These are phyloP conservation scores for Colletotrichum lini DNA, from an alignment of 2,329 filamentous ascomycete genomes.

Conservation along the genomic window DNA sequence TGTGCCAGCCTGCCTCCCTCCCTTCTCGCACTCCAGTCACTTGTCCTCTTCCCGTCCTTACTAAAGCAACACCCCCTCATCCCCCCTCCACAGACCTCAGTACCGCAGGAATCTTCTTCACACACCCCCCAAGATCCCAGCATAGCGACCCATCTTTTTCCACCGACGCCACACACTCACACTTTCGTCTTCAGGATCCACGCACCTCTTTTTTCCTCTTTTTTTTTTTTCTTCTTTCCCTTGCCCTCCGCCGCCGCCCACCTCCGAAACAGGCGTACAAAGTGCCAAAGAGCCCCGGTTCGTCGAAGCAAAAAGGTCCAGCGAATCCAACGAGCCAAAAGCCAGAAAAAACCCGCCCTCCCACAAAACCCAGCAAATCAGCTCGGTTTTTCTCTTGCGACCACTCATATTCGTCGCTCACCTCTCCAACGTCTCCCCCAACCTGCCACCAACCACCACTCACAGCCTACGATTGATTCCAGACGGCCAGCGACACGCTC, in stretches of 20 bases:
- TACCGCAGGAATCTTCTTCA: constrained; percentile 16
- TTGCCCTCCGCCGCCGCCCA: not conserved
- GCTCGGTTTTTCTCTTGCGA: constrained; percentile 45
- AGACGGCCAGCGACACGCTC: constrained; percentile 42
- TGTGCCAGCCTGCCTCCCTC: not conserved
- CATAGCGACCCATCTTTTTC: constrained; percentile 34
- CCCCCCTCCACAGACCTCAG: not conserved
- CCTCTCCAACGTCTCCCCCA: constrained; percentile 47
- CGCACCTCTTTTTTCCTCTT: constrained; percentile 26
- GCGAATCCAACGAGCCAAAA: constrained; percentile 42
- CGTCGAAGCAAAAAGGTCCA: constrained; percentile 30
- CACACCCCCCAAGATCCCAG: constrained; percentile 29
- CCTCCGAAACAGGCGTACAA: constrained; percentile 42
- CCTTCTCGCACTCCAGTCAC: constrained; percentile 18
- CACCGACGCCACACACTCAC: constrained; percentile 37
- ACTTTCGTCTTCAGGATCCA: constrained; percentile 27
- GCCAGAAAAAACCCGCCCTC: constrained; percentile 43
- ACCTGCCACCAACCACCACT: constrained; percentile 42
- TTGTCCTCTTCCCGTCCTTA: constrained; percentile 1
- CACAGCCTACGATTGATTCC: constrained; percentile 40
- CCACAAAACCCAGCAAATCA: constrained; percentile 44
- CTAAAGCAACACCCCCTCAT: constrained; percentile 15
- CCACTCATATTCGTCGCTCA: constrained; percentile 46
- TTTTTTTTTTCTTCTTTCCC: constrained; percentile 4
- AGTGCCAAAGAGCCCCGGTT: constrained; percentile 38